A percentile compares a stretch with the other conserved stretches of the same genome.
Conservation (phyloP, 805 yeast genomes). For the Cyberlindnera americana region DNA sequence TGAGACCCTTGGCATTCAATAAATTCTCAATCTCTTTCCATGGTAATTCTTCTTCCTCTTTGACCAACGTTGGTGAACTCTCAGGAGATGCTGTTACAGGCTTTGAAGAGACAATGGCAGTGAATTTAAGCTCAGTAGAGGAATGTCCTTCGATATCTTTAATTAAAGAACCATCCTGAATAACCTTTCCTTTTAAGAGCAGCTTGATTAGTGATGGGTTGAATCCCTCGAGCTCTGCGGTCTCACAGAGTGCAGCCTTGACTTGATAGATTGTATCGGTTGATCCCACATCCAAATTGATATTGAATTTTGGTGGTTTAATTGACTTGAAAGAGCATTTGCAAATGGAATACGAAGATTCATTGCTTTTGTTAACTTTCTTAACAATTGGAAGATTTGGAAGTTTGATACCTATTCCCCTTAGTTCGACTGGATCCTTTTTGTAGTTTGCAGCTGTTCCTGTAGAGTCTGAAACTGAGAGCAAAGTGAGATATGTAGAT, state of each 20-base stretch:
- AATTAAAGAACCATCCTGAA: conserved; percentile 47
- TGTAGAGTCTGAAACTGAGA: conserved; percentile 14
- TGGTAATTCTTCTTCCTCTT: conserved; percentile 29
- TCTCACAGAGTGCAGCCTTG: conserved; percentile 28
- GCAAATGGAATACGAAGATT: not conserved
- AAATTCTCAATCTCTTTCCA: conserved; percentile 42
- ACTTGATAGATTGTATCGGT: conserved; percentile 33
- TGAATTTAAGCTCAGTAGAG: conserved; percentile 38
- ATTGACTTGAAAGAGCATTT: conserved; percentile 55
- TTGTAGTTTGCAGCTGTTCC: conserved; percentile 12
- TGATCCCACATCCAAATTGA: conserved; percentile 25
- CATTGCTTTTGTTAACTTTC: not conserved
- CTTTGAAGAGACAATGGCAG: conserved; percentile 34
- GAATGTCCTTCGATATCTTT: conserved; percentile 28
- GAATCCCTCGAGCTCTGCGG: conserved; percentile 31
- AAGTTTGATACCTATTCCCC: conserved; percentile 25
- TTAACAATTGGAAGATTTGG: conserved; percentile 38
- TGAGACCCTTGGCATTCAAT: conserved; percentile 34
- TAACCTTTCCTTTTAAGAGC: conserved; percentile 58
- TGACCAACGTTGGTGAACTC: not conserved
- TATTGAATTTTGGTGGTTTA: conserved; percentile 64
- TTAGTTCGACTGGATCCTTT: conserved; percentile 14
- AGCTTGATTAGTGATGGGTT: conserved; percentile 43
- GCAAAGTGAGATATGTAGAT: conserved; percentile 17
- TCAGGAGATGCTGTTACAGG: conserved; percentile 2